Base-by-base conservation (phyloP, 495 filamentous ascomycete species). In the Xylaria telfairii region DNA sequence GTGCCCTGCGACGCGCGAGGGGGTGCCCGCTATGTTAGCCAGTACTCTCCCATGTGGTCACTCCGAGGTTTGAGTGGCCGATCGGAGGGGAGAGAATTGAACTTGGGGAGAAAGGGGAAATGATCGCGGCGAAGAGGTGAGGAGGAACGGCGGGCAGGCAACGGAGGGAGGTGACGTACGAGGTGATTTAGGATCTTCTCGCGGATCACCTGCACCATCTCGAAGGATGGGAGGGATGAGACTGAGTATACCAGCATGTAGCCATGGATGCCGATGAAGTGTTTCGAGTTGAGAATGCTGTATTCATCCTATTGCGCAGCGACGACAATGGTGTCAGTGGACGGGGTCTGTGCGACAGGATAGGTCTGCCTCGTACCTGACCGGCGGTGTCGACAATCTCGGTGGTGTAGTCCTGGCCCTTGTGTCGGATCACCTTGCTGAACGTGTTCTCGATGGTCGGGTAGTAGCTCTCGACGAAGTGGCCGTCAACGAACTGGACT, bases 361-460 rank as follows among this genome's bases (percentile, higher is more conserved):
- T n/a, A 61, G 34, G 19, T 69, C 9, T 61, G 42, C 2, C 57
- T 47, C 87, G 77, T 88, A 97, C 94, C 89, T 98, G 96, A 69
- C 96, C 96, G 17, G 96, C 96, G 26, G 96, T 99, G 82, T 99
- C 96, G 77, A 99, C 95, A 73, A 99, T 98, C 84, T 98, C 96
- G 47, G 94, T 97, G 65, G 94, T 92, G 81, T 88, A 98, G 74
- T 98, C 96, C 80, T 98, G 94, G 19, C 91, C 90, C 79, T 94
- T 94, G 81, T 91, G 90, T 71, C 92, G 92, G 78, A 99, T 98
- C 73, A 93, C 90, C 76, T 96, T 95, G 81, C 92, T 95, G 80
- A 98, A 98, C 15, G 95, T 98, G 80, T 98, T 99, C 83, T 98
- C 96, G 75, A 99, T 98, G 30, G 96, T 99, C 28, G 96, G 96